Evolutionary conservation across 768 basidiomycete genomes (phyloP), one percentile per base, ranked within the genome.

Genomic region (Xerocomus spinulosus): DNA sequence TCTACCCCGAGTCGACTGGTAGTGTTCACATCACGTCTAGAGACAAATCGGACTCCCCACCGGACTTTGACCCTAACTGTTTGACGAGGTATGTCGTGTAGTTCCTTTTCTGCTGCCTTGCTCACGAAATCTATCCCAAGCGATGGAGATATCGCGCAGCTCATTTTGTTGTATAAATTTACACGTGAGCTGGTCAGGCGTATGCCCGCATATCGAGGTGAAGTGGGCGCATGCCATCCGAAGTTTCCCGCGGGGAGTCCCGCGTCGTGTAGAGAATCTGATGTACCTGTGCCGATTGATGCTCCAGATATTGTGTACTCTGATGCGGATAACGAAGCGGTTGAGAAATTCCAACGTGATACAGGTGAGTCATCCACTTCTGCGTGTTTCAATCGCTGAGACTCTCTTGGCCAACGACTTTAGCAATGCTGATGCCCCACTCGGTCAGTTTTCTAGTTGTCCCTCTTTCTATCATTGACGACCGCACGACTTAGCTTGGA

Each of bases 151-250:
- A 21, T 83, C 9, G 70, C 58, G 2, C 62, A 73, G 15, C 55
- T 81, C 43, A 68, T 68, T 44, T 78, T 76, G 73, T 68, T 59
- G 0, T 83, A 81, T 62, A 84, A 83, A 55, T 73, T 70, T 44
- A 48, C 60, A 5, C 70, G 80, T 3, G 81, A 84, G 62, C 47
- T 79, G 15, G 68, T 70, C 3, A 74, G 82, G 20, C 75, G 81
- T 9, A 77, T 82, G 76, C 55, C 64, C n/a, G 47, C 35, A 7
- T 55, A 50, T 32, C 46, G 54, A 25, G 57, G 57, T 25, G 57
- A 58, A 39, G 46, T 36, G 2, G 3, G 21, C 13, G 15, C 35
- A 3, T 1, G 2, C 6, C 54, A 58, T 7, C 70, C 70, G 6
- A 15, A 36, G 8, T 71, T 72, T 48, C 24, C 59, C 1, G 45